Conservation (phyloP, 257 asterid genomes). For the Nicotiana undulata region DNA sequence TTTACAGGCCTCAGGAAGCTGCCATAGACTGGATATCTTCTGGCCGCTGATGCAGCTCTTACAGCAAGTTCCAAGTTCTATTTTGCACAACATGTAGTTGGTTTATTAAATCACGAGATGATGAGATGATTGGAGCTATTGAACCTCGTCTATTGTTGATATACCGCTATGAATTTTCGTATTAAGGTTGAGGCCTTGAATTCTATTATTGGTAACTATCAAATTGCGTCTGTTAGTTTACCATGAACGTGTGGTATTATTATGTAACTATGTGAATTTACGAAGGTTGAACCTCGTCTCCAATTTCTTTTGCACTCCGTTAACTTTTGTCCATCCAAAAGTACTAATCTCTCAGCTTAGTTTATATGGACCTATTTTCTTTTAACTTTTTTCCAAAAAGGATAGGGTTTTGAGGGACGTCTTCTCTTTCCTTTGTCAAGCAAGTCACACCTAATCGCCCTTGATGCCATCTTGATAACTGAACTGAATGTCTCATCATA, state of each 20-base stretch:
- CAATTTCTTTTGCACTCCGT: background rate
- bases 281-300: background rate
- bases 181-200: background rate
- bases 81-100: background rate
- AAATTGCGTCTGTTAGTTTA: background rate
- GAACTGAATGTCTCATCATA: no score
- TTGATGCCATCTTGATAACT: no score
- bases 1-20: conserved; percentile 61
- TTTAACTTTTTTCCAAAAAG: no score
- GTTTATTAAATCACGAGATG: background rate
- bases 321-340: background rate
- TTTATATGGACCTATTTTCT: no score
- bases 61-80: conserved; percentile 24
- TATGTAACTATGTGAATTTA: background rate
- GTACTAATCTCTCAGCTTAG: no score
- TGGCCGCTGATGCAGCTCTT: conserved; percentile 94
- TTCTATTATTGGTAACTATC: background rate
- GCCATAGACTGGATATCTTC: conserved; percentile 86
- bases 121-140: background rate
- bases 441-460: no score
- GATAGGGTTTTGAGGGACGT: no score
- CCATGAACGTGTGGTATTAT: background rate
- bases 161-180: background rate
- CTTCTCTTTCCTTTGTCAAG: no score
- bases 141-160: background rate